These are phyloP conservation scores for Scalesia atractyloides DNA, from an alignment of 129 eudicot genomes.

Conservation along the genomic window DNA sequence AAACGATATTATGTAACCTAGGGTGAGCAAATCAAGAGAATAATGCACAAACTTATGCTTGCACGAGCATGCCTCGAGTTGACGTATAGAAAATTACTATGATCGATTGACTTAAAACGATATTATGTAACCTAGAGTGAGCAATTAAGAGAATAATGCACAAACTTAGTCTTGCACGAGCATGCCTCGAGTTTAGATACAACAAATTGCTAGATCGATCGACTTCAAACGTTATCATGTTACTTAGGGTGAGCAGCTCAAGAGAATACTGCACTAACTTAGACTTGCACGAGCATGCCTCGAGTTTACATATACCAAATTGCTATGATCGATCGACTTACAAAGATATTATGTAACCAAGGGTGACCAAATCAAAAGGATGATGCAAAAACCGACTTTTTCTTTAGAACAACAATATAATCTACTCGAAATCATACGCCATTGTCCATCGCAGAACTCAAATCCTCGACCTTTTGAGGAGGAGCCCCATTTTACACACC, in stretches of 20 bases:
- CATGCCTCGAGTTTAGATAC: not conserved
- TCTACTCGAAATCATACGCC: not conserved
- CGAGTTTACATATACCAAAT: not conserved
- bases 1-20: not conserved
- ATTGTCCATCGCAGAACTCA: too few relatives aligned
- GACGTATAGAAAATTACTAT: not conserved
- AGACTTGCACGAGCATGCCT: not conserved
- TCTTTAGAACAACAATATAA: not conserved
- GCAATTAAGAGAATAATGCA: not conserved
- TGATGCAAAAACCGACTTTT: not conserved
- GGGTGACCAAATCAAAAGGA: not conserved
- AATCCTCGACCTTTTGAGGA: too few relatives aligned
- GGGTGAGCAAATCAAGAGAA: not conserved
- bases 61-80: not conserved
- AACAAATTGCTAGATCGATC: not conserved
- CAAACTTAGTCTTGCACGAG: conserved; percentile 6
- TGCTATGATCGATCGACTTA: not conserved
- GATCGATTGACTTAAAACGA: not conserved
- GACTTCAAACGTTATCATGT: not conserved
- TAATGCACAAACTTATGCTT: conserved; percentile 3
- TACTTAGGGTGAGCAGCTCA: not conserved
- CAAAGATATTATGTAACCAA: conserved; percentile 1
- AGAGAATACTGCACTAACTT: conserved; percentile 7
- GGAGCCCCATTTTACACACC: too few relatives aligned
- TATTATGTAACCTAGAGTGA: not conserved